Evolutionary conservation across 139 green algal genomes (phyloP).

Genomic region (Chlamydomonas eustigma): DNA sequence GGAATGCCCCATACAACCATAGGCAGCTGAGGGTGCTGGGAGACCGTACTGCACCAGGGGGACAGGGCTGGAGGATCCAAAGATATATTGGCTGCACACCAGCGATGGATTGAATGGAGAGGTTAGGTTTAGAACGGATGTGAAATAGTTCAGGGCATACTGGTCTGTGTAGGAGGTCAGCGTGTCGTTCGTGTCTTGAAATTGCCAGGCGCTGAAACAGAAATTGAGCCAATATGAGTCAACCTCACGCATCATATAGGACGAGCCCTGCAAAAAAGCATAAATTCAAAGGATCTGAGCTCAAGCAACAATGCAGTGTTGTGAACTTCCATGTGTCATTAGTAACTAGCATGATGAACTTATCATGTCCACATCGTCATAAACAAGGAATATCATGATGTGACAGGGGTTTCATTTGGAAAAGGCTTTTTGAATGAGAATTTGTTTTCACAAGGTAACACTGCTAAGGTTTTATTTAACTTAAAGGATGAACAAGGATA

Average conservation of each 20-base stretch:
- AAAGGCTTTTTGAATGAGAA: no score
- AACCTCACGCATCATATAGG: constrained; percentile 26
- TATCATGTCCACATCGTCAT: no score
- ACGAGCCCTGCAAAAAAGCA: background rate
- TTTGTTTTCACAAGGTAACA: no score
- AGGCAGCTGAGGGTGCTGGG: constrained; percentile 6
- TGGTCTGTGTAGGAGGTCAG: background rate
- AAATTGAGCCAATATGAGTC: background rate
- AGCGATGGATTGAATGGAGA: background rate
- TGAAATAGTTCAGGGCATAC: background rate
- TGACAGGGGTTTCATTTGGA: no score
- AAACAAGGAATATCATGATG: no score
- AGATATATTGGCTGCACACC: background rate
- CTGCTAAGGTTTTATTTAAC: no score
- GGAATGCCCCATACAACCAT: background rate
- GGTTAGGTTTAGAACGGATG: background rate
- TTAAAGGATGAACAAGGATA: no score
- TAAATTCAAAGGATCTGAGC: no score
- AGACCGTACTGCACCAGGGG: background rate
- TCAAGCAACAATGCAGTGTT: no score
- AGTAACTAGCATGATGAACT: no score
- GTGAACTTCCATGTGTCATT: no score
- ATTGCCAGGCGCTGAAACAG: background rate
- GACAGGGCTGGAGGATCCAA: background rate
- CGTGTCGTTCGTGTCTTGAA: background rate